Base-by-base conservation (phyloP, 176 grass and related monocot species). In the Canna indica region DNA sequence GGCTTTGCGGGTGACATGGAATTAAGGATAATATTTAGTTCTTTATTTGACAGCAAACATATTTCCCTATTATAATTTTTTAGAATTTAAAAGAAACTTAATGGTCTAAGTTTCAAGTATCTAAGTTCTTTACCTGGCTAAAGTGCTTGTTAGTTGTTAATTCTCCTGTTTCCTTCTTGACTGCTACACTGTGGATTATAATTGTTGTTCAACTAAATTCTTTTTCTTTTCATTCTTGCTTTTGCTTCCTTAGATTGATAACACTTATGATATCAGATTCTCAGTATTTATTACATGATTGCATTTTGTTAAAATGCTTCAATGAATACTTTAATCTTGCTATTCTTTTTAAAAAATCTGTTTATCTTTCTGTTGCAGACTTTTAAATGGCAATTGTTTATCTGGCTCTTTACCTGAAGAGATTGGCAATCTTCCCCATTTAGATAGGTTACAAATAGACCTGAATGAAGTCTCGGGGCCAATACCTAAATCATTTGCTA, bases 401-500 rank as follows among this genome's bases (percentile, higher is more conserved):
- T 87, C 83, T 50, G 86, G 94, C 74, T 76, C 77, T 74, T 81
- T 97, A 71, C 94, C 94, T 66, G 86, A 87, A 68, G 94, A 92
- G 81, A 85, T 97, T 4, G 86, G 94, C 54, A 62, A 97, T 47
- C 89, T 97, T 32, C 35, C 13, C 32, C 83, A 81, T 13, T 79
- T 96, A 79, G 47, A 87, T 73, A 91, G 88, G 69, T 75, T 96
- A 65, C 93, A 96, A 58, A 90, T 93, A 25, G 94, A 97, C 5
- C 33, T 85, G 78, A 97, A 97, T 61, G 36, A 82, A 52, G 87
- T 97, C 70, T 93, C 89, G 50, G 94, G 94, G 16, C 52, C 82
- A 28, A 93, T 97, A 83, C 94, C 94, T 69, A 85, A 63, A 82
- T 90, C 89, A 54, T 97, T 97, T 80, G 82, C 68, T 38, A 93